phyloP scores from a whole-genome alignment of 148 eudicot genomes.

The Euryodendron excelsum region DNA sequence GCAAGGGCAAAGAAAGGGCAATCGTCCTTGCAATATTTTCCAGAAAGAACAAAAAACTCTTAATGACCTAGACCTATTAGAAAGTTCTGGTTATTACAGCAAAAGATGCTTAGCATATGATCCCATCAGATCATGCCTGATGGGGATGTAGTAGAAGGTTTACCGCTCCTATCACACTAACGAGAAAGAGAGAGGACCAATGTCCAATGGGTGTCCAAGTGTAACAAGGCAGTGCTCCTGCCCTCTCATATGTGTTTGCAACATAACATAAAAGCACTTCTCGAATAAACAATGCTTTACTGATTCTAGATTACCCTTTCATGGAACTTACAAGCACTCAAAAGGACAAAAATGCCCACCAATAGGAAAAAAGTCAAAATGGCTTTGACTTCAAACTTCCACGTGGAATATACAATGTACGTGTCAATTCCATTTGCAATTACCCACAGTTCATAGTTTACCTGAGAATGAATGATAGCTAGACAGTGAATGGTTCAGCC shows the following conservation, averaged over 20 bases:
- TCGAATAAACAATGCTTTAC: neutral
- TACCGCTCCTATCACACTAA: too few species aligned
- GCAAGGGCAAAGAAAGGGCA: too few species aligned
- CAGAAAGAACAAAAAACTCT: too few species aligned
- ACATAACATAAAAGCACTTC: neutral
- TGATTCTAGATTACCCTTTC: neutral
- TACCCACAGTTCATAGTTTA: slow-evolving; percentile 19
- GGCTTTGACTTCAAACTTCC: neutral
- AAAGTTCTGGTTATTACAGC: too few species aligned
- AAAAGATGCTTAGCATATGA: too few species aligned
- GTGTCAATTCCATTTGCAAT: neutral
- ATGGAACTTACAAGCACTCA: neutral
- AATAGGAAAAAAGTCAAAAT: neutral
- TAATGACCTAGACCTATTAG: too few species aligned
- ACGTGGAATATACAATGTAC: neutral
- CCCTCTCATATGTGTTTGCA: neutral
- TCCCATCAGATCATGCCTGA: too few species aligned
- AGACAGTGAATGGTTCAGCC: slow-evolving; percentile 43
- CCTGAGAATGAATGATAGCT: slow-evolving; percentile 60
- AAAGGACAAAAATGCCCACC: neutral
- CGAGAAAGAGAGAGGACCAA: too few species aligned
- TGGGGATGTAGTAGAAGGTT: neutral
- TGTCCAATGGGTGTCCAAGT: too few species aligned
- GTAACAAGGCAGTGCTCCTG: neutral
- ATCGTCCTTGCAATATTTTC: too few species aligned